A percentile compares a stretch with the other conserved stretches of the same genome.
phyloP scores from a whole-genome alignment of 139 green algal genomes.

The Haematococcus lacustris region DNA sequence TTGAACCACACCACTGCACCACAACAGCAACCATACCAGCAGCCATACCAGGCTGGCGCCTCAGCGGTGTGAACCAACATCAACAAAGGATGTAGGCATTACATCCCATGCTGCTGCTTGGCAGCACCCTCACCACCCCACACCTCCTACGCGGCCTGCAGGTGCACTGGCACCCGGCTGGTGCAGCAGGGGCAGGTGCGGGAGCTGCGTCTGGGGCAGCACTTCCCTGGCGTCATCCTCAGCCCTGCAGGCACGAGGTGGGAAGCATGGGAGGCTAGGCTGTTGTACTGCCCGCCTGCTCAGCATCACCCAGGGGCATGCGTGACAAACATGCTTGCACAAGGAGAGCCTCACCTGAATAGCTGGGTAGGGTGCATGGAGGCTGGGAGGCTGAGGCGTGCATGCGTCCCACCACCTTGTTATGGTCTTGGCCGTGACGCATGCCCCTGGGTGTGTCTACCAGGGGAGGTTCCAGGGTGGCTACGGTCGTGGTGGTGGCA shows the following conservation, averaged over 20 bases:
- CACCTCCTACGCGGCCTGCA: not conserved
- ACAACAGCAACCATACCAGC: too few species aligned
- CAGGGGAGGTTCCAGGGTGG: too few species aligned
- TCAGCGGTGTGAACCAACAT: too few species aligned
- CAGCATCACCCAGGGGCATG: too few species aligned
- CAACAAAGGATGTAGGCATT: too few species aligned
- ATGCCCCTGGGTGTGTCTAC: not conserved
- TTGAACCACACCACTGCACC: too few species aligned
- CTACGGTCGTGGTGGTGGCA: too few species aligned
- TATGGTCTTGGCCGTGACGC: not conserved
- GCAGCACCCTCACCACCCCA: too few species aligned
- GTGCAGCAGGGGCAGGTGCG: conserved; percentile 52
- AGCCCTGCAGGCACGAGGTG: conserved; percentile 16
- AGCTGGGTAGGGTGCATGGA: not conserved
- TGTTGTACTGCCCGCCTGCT: not conserved
- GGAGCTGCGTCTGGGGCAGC: conserved; percentile 70
- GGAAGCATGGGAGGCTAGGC: not conserved
- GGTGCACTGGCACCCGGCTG: conserved; percentile 55
- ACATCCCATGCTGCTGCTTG: too few species aligned
- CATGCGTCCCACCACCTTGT: not conserved
- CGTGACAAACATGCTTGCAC: not conserved
- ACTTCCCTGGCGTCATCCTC: conserved; percentile 82
- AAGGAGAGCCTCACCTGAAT: not conserved
- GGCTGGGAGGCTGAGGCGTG: too few species aligned
- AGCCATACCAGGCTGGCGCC: too few species aligned